phyloP scores from a whole-genome alignment of 345 rosid species.

The Ricinus communis region DNA sequence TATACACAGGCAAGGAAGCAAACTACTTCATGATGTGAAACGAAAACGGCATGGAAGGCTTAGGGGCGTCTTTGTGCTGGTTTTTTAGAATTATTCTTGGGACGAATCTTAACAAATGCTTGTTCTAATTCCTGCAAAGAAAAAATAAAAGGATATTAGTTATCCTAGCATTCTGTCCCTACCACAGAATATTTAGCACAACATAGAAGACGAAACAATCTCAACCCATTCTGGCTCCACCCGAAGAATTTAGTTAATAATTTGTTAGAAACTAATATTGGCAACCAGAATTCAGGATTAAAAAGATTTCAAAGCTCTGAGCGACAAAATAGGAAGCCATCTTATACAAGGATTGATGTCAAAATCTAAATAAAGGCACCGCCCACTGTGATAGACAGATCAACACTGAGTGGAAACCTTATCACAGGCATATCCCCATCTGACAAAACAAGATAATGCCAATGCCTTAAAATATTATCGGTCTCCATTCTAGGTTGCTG shows the following conservation, averaged over 20 bases:
- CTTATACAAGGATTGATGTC: background rate
- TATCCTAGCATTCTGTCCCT: background rate
- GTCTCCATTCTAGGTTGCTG: background rate
- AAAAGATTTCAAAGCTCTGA: background rate
- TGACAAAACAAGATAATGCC: background rate
- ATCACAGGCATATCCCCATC: background rate
- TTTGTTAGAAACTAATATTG: background rate
- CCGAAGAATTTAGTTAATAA: background rate
- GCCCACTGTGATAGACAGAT: background rate
- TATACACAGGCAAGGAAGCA: too few relatives aligned
- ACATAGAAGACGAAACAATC: background rate
- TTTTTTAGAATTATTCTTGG: conserved; percentile 59
- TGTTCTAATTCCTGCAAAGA: conserved; percentile 47
- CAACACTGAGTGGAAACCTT: background rate
- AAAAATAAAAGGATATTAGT: background rate
- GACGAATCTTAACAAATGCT: conserved; percentile 53
- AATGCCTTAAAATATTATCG: background rate
- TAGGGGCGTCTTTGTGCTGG: conserved; percentile 20
- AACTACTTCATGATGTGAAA: background rate
- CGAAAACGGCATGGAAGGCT: background rate
- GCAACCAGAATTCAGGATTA: too few relatives aligned
- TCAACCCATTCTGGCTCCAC: background rate
- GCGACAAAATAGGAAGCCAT: background rate
- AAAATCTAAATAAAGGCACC: background rate
- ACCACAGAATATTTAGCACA: background rate